Percentiles rank a stretch among this genome's conserved stretches.
Evolutionary conservation across 192 early-diverging fungal species (phyloP).

Genomic region (Coemansia javaensis): DNA sequence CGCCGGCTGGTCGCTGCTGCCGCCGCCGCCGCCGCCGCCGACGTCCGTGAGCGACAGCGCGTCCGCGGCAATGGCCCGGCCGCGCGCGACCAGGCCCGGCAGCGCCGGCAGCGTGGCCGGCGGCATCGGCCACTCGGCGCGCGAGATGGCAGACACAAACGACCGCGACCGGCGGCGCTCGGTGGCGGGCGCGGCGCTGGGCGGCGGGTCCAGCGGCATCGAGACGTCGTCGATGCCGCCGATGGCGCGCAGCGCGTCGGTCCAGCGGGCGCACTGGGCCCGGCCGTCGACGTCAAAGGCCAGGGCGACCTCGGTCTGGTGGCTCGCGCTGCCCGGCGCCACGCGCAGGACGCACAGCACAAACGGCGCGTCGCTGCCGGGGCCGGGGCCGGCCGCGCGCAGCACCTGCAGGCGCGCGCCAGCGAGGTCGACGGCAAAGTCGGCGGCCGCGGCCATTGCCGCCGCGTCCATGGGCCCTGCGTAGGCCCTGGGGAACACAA

Average conservation of each 20-base stretch:
- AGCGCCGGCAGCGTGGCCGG: constrained; percentile 13
- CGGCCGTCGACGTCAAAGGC: constrained; percentile 10
- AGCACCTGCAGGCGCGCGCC: neutral
- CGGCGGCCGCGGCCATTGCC: neutral
- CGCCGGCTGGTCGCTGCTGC: too few species aligned
- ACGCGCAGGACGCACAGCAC: constrained; percentile 3
- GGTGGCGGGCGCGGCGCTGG: neutral
- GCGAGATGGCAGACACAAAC: constrained; percentile 31
- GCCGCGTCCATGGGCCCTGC: too few species aligned
- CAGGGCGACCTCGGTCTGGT: neutral
- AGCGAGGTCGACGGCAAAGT: neutral
- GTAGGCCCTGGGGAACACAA: too few species aligned
- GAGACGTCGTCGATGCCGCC: constrained; percentile 3
- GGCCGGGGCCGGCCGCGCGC: neutral
- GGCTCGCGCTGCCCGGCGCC: neutral
- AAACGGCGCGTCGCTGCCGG: neutral
- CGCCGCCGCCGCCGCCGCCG: too few species aligned
- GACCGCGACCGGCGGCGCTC: constrained; percentile 29
- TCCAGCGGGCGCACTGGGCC: constrained; percentile 5
- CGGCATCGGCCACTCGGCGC: constrained; percentile 39
- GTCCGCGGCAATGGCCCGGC: neutral
- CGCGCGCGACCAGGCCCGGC: too few species aligned
- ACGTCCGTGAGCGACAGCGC: neutral
- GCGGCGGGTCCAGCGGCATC: neutral
- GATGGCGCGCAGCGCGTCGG: constrained; percentile 6